Conservation (phyloP, 345 rosid species). For the Eucalyptus caleyi region DNA sequence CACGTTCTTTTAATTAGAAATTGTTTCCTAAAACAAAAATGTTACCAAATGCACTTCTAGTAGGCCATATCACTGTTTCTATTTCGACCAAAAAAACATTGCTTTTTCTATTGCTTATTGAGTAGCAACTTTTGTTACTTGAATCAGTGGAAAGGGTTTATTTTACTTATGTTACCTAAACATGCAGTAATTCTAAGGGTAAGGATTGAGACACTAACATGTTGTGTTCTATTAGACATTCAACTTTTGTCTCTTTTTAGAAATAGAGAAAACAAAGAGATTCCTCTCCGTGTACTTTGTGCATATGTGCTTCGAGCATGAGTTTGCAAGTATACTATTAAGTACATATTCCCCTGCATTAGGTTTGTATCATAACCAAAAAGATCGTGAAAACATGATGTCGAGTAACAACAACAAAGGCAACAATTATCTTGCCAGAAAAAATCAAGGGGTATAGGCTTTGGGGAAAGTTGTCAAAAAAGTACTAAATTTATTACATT, state of each 20-base stretch:
- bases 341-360: neutral
- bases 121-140: neutral
- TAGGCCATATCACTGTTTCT: too few relatives aligned
- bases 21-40: too few relatives aligned
- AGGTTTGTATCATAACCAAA: neutral
- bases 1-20: too few relatives aligned
- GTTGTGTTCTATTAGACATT: neutral
- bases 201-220: neutral
- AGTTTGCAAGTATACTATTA: neutral
- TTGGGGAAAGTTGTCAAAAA: neutral
- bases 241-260: neutral
- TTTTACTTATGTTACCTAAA: neutral
- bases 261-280: neutral
- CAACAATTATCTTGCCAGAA: neutral
- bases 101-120: neutral
- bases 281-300: too few relatives aligned
- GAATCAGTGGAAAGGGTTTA: neutral
- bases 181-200: neutral
- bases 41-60: too few relatives aligned
- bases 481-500: fast-evolving
- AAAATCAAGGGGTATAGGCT: neutral
- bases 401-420: neutral
- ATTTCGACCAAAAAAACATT: neutral
- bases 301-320: too few relatives aligned
- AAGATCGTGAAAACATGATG: neutral